phyloP scores from a whole-genome alignment of 805 yeast species.

The Naumovozyma baii region DNA sequence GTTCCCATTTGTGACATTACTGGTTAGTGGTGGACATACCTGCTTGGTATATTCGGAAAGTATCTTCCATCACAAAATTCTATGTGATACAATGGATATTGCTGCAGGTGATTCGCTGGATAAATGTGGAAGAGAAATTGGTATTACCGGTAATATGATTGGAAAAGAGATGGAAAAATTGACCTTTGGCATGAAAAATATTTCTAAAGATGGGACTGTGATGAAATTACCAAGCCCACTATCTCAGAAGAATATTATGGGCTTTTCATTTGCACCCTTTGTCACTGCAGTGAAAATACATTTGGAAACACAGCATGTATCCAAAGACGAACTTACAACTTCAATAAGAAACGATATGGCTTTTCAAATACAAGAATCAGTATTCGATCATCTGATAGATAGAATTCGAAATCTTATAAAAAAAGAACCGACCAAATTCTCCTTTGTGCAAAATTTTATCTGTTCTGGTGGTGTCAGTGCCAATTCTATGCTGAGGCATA shows the following conservation, averaged over 20 bases:
- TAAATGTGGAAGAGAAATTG: slow-evolving; percentile 81
- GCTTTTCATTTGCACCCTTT: slow-evolving; percentile 75
- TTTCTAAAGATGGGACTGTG: slow-evolving; percentile 1
- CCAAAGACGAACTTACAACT: slow-evolving; percentile 11
- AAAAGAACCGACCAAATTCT: slow-evolving; percentile 34
- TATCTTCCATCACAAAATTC: slow-evolving; percentile 56
- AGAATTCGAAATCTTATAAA: slow-evolving; percentile 44
- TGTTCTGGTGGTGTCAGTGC: slow-evolving; percentile 95
- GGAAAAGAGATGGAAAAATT: slow-evolving; percentile 72
- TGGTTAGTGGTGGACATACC: slow-evolving; percentile 93
- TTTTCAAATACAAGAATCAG: slow-evolving; percentile 48
- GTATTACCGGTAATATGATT: slow-evolving; percentile 71
- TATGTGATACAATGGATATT: slow-evolving; percentile 70
- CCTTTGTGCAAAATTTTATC: slow-evolving; percentile 44
- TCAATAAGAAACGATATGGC: slow-evolving; percentile 39
- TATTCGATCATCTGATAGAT: slow-evolving; percentile 64
- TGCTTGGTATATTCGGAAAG: slow-evolving; percentile 63
- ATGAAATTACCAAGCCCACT: slow-evolving; percentile 43
- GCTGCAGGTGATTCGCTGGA: slow-evolving; percentile 93
- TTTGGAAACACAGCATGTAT: slow-evolving; percentile 9
- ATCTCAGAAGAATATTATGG: slow-evolving; percentile 37
- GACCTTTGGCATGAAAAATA: slow-evolving; percentile 18
- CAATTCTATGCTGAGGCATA: slow-evolving; percentile 45
- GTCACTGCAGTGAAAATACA: slow-evolving; percentile 43
- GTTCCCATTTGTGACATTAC: slow-evolving; percentile 64